A percentile compares a stretch with the other conserved stretches of the same genome.
Conservation (phyloP, 176 grass and related monocot species). For the Phoenix roebelenii region DNA sequence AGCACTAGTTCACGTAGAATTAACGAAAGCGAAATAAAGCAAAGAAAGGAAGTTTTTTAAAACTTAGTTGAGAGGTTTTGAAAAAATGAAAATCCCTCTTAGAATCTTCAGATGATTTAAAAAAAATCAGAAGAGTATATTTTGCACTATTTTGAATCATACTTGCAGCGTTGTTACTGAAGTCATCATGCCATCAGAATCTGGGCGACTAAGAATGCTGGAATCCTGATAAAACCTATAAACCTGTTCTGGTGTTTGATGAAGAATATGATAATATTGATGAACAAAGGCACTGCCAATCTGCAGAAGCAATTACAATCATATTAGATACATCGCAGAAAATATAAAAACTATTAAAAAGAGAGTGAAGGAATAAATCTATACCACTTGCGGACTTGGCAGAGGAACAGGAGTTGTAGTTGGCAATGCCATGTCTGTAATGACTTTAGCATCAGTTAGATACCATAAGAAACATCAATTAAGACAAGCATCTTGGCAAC, state of each 20-base stretch:
- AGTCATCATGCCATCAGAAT: slow-evolving; percentile 44
- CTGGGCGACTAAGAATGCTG: slow-evolving; percentile 52
- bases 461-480: background rate
- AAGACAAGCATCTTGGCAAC: too few relatives aligned
- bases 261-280: slow-evolving; percentile 82
- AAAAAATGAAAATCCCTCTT: background rate
- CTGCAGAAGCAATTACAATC: slow-evolving; percentile 25
- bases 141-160: slow-evolving; percentile 24
- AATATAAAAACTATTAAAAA: background rate
- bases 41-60: too few relatives aligned
- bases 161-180: slow-evolving; percentile 58
- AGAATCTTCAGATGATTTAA: background rate
- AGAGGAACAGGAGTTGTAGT: slow-evolving; percentile 13
- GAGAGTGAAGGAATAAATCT: background rate
- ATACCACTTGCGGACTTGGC: slow-evolving; percentile 19
- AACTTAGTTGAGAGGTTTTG: too few relatives aligned
- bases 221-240: slow-evolving; percentile 84
- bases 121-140: background rate
- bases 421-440: slow-evolving; percentile 14
- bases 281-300: slow-evolving; percentile 73
- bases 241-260: slow-evolving; percentile 56
- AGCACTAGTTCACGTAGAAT: too few relatives aligned
- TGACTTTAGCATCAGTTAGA: background rate
- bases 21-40: too few relatives aligned
- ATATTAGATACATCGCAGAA: background rate